A percentile compares a stretch with the other conserved stretches of the same genome.
Conservation (phyloP, 2,329 filamentous ascomycete genomes). For the Sporothrix inflata region DNA sequence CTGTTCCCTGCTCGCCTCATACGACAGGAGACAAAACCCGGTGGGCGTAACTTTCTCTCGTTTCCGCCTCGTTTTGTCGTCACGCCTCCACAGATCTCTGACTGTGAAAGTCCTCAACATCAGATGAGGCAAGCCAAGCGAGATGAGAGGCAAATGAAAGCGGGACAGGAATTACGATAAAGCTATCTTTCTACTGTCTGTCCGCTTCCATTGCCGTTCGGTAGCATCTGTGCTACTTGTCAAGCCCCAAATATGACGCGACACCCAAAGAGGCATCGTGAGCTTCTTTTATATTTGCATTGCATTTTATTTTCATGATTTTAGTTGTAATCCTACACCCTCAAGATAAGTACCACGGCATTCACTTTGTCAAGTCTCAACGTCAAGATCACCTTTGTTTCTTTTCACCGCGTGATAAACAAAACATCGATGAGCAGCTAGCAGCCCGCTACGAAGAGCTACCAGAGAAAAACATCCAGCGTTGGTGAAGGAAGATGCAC, state of each 20-base stretch:
- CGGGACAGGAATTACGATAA: background rate
- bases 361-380: background rate
- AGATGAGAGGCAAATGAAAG: background rate
- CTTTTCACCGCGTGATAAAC: background rate
- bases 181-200: no score
- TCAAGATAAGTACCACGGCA: no score
- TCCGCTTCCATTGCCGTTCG: background rate
- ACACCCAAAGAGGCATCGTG: background rate
- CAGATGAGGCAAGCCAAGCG: conserved; percentile 17
- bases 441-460: background rate
- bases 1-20: background rate
- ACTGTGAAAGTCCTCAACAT: conserved; percentile 5
- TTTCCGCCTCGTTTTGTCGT: conserved; percentile 3
- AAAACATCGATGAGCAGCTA: conserved; percentile 23
- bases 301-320: no score
- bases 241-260: no score
- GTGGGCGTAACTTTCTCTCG: background rate
- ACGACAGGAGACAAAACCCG: background rate
- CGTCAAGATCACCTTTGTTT: background rate
- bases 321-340: no score
- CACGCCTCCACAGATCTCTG: background rate
- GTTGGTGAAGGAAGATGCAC: background rate
- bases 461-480: background rate
- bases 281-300: background rate
- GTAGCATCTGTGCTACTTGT: background rate